Percentiles rank a stretch among this genome's conserved stretches.
Conservation (phyloP, 345 rosid genomes). For the Bruguiera sexangula region DNA sequence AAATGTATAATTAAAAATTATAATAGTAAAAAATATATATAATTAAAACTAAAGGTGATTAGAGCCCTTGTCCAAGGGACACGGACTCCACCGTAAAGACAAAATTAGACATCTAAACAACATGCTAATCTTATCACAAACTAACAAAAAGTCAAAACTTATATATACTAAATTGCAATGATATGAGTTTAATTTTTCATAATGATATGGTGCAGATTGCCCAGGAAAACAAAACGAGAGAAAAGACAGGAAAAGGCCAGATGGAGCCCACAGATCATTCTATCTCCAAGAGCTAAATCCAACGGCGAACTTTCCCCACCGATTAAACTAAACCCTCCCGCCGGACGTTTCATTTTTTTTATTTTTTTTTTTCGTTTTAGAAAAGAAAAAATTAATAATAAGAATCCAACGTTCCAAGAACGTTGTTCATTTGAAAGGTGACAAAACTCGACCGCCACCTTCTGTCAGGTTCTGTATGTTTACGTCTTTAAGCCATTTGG, state of each 20-base stretch:
- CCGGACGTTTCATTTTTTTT: constrained; percentile 13
- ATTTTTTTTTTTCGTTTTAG: neutral
- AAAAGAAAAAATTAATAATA: neutral
- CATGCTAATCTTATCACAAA: neutral
- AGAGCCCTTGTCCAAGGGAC: constrained; percentile 23
- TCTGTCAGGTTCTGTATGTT: constrained; percentile 39
- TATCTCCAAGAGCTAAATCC: constrained; percentile 36
- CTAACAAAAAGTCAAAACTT: neutral
- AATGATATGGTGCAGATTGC: neutral
- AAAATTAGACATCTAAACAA: neutral
- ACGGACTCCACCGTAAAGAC: neutral
- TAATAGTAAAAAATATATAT: too few species aligned
- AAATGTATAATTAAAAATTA: too few species aligned
- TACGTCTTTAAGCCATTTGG: constrained; percentile 10
- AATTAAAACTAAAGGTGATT: neutral
- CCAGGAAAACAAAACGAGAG: constrained; percentile 18
- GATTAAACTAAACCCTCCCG: constrained; percentile 12
- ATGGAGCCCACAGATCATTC: constrained; percentile 40
- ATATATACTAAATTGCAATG: neutral
- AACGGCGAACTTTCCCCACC: constrained; percentile 17
- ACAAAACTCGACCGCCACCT: constrained; percentile 44
- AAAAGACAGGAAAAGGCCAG: constrained; percentile 35
- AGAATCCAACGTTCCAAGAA: constrained; percentile 18
- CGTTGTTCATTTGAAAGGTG: constrained; percentile 20
- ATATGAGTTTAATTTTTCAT: neutral